Evolutionary conservation across 2,329 filamentous ascomycete species (phyloP), one percentile per base, ranked within the genome.

Genomic region (Erysiphe pulchra): DNA sequence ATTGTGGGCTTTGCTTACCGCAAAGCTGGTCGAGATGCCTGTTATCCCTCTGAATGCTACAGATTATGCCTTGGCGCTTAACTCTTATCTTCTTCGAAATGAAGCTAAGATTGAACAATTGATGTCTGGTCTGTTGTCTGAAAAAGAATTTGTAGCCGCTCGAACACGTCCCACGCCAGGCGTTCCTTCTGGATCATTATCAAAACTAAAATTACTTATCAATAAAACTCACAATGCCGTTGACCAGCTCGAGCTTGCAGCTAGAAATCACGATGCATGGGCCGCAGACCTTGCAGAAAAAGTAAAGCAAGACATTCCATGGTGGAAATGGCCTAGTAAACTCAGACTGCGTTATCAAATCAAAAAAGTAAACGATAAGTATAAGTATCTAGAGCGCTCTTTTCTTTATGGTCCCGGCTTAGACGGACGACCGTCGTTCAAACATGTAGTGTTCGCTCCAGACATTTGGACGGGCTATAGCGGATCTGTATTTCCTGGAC

Each of bases 401-500:
- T 93, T 94, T 60, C 55, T 94, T 50, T 79, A 83, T 54, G 62
- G 73, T 4, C 66, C 70, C 2, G 87, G 87, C 0, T 62, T 95
- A 17, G 86, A 93, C 58, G 74, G 75, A 1, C 67, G 87, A 48
- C 65, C 66, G 20, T 94, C 85, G 85, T 95, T 87, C 65, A 94
- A 94, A 64, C 87, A 94, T 56, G 79, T 93, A 2, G 80, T 94
- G 1, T 94, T 92, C 61, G 86, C 86, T 1, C 86, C 86, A 0
- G 86, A 86, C 0, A 60, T 87, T 42, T 92, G 85, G 84, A 93
- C 84, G 0, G 86, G 86, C 0, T 94, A 94, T 60, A 67, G 84
- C 0, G 86, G 85, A 2, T 74, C 70, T 45, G 73, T 77, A 13
- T 77, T 73, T 59, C 74, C 74, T 0, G 72, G 74, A 0, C 59